Conservation (phyloP, 2,329 filamentous ascomycete genomes). For the Zymoseptoria ardabiliae region DNA sequence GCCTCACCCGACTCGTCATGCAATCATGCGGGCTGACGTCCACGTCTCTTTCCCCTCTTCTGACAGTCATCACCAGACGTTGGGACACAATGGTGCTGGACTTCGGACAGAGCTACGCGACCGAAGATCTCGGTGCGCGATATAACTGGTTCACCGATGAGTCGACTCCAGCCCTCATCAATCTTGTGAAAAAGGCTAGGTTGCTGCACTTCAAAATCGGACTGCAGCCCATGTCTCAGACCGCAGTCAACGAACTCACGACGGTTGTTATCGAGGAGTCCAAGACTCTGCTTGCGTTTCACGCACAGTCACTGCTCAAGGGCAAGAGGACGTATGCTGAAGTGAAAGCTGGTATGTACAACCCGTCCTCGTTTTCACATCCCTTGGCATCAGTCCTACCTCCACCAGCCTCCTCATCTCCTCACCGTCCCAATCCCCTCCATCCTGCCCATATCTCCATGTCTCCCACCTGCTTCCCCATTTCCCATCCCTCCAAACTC, state of each 20-base stretch:
- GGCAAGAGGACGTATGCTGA: no score
- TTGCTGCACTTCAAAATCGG: slow-evolving; percentile 41
- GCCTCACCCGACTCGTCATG: slow-evolving; percentile 29
- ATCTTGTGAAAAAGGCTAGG: slow-evolving; percentile 29
- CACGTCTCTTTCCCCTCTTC: slow-evolving; percentile 34
- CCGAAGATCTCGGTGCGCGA: slow-evolving; percentile 38
- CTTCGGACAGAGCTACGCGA: slow-evolving; percentile 43
- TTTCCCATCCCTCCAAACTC: no score
- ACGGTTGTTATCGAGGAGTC: slow-evolving; percentile 20
- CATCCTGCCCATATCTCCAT: no score
- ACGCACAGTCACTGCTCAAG: no score
- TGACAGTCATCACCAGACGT: slow-evolving; percentile 32
- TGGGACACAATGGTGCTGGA: slow-evolving; percentile 35
- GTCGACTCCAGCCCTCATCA: slow-evolving; percentile 29
- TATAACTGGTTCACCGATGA: slow-evolving; percentile 44
- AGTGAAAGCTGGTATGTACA: no score
- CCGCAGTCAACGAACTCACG: slow-evolving; percentile 24
- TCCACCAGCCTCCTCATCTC: no score
- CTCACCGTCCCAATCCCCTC: no score
- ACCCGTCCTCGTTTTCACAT: no score
- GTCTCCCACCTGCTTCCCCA: no score
- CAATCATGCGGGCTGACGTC: slow-evolving; percentile 41
- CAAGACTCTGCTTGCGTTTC: no score
- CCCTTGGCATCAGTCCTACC: no score
- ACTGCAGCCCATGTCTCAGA: slow-evolving; percentile 30